Evolutionary conservation across 192 early-diverging fungal species (phyloP).

Genomic region (Jimgerdemannia flammicorona): DNA sequence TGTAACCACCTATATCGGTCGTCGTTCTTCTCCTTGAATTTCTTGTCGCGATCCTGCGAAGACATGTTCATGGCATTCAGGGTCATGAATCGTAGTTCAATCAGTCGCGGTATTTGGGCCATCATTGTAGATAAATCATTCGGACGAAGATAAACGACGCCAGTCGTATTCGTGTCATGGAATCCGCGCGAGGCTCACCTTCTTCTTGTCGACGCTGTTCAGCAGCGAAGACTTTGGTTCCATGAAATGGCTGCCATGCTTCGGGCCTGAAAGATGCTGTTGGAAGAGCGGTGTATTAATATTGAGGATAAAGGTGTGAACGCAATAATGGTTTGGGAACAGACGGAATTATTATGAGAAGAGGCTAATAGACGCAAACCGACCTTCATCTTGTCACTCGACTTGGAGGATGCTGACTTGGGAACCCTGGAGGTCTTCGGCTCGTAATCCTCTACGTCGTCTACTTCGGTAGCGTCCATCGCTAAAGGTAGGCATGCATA

Average conservation of each 20-base stretch:
- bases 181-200: background rate
- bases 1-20: slow-evolving; percentile 85
- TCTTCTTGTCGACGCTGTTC: slow-evolving; percentile 8
- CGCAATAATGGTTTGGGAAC: background rate
- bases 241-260: background rate
- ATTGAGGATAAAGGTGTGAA: no score
- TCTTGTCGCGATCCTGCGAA: slow-evolving; percentile 43
- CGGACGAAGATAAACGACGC: background rate
- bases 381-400: slow-evolving; percentile 8
- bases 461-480: no score
- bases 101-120: no score
- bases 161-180: background rate
- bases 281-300: background rate
- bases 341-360: background rate
- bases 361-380: slow-evolving; percentile 1
- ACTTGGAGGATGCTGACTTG: slow-evolving; percentile 4
- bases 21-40: slow-evolving; percentile 85
- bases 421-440: background rate
- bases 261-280: background rate
- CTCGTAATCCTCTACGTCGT: no score
- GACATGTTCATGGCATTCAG: background rate
- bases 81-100: no score
- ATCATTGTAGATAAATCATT: no score
- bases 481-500: no score
- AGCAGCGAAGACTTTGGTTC: background rate